phyloP scores from a whole-genome alignment of 148 eudicot species.

The Spergularia bocconei region DNA sequence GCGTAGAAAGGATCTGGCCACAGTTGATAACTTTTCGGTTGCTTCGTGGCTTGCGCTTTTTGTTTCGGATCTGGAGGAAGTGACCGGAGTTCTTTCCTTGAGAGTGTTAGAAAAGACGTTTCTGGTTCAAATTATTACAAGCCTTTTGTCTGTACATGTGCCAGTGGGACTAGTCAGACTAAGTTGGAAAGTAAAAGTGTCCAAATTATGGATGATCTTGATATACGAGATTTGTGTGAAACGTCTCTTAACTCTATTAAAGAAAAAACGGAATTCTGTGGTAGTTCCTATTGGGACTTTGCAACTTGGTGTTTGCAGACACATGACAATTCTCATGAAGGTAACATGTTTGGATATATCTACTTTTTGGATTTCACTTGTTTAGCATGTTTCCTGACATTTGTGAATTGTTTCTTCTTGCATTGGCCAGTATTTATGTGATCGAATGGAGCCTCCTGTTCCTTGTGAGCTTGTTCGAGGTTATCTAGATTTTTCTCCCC shows the following conservation, averaged over 20 bases:
- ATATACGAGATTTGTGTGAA: constrained; percentile 67
- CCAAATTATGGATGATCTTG: constrained; percentile 48
- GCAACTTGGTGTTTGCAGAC: constrained; percentile 91
- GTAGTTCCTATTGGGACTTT: constrained; percentile 82
- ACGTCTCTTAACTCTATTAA: constrained; percentile 61
- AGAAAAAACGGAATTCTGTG: constrained; percentile 55
- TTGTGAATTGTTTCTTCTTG: constrained; percentile 15
- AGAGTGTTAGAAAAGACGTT: constrained; percentile 64
- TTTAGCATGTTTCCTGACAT: not conserved
- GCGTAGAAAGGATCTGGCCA: constrained; percentile 33
- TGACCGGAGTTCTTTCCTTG: constrained; percentile 62
- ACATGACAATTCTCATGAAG: constrained; percentile 91
- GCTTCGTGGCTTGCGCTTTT: constrained; percentile 94
- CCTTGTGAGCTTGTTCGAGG: constrained; percentile 98
- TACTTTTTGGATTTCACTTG: not conserved
- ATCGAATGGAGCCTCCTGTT: constrained; percentile 86
- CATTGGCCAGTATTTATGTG: constrained; percentile 74
- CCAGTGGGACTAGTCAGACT: constrained; percentile 58
- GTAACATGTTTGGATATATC: constrained; percentile 31
- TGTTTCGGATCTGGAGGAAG: constrained; percentile 97
- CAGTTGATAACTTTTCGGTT: constrained; percentile 56
- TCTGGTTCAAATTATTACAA: constrained; percentile 75
- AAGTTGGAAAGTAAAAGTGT: constrained; percentile 31
- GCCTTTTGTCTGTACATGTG: constrained; percentile 92
- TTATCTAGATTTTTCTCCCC: constrained; percentile 80